A percentile compares a stretch with the other conserved stretches of the same genome.
These are phyloP conservation scores for Botrytis tulipae DNA, from an alignment of 2,329 filamentous ascomycete genomes.

Conservation along the genomic window DNA sequence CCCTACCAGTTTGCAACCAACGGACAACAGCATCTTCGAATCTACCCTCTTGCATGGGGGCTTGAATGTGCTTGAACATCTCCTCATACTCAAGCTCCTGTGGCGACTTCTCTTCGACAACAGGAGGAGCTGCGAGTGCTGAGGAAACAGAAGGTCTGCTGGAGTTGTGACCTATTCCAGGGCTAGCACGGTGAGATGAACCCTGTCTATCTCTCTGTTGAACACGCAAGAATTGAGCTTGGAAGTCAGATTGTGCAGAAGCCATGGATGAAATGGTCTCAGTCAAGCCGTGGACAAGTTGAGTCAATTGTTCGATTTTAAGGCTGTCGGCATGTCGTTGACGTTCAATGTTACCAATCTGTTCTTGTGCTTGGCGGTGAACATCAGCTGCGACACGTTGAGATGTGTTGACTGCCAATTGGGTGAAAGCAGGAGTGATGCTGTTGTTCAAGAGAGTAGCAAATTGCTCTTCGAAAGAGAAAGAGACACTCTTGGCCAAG, in stretches of 20 bases:
- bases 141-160: slow-evolving; percentile 26
- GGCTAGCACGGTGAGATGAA: slow-evolving; percentile 17
- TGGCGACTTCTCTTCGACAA: slow-evolving; percentile 16
- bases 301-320: slow-evolving; percentile 73
- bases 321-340: slow-evolving; percentile 41
- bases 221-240: slow-evolving; percentile 60
- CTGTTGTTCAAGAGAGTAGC: slow-evolving; percentile 58
- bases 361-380: slow-evolving; percentile 53
- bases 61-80: slow-evolving; percentile 58
- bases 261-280: slow-evolving; percentile 71
- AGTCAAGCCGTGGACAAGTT: slow-evolving; percentile 63
- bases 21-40: slow-evolving; percentile 63
- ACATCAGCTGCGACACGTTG: slow-evolving; percentile 68
- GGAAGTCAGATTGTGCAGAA: slow-evolving; percentile 64
- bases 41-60: slow-evolving; percentile 59
- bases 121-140: slow-evolving; percentile 26
- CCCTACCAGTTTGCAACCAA: slow-evolving; percentile 64
- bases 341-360: slow-evolving; percentile 34
- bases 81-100: slow-evolving; percentile 50
- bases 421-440: slow-evolving; percentile 65
- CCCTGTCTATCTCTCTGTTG: slow-evolving; percentile 47
- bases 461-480: slow-evolving; percentile 69
- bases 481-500: slow-evolving; percentile 63
- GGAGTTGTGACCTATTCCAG: slow-evolving; percentile 18
- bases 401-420: slow-evolving; percentile 62